Evolutionary conservation across 805 yeast genomes (phyloP).

Genomic region (Tetrapisispora fleetii): DNA sequence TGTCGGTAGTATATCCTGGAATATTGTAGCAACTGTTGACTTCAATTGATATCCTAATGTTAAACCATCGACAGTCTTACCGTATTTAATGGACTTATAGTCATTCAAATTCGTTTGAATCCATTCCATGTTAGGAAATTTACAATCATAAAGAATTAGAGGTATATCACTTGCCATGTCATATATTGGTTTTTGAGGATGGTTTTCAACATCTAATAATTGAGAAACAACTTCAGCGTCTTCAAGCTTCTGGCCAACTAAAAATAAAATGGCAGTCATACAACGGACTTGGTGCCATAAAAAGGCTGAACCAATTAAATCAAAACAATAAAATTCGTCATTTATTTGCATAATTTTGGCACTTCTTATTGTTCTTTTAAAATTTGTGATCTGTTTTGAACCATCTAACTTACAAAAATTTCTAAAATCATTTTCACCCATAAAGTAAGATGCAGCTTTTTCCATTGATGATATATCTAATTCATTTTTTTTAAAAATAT

Average conservation of each 20-base stretch:
- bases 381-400: slow-evolving; percentile 81
- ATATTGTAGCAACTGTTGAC: slow-evolving; percentile 40
- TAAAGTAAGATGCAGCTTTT: slow-evolving; percentile 45
- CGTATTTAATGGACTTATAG: slow-evolving; percentile 34
- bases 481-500: slow-evolving; percentile 47
- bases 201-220: slow-evolving; percentile 45
- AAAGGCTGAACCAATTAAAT: slow-evolving; percentile 80
- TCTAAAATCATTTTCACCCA: slow-evolving; percentile 83
- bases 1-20: slow-evolving; percentile 33
- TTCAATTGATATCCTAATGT: slow-evolving; percentile 52
- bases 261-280: slow-evolving; percentile 75
- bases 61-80: slow-evolving; percentile 37
- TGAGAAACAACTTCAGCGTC: slow-evolving; percentile 44
- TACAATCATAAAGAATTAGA: slow-evolving; percentile 76
- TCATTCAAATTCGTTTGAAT: slow-evolving; percentile 20
- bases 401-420: slow-evolving; percentile 94
- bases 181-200: slow-evolving; percentile 66
- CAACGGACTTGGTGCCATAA: slow-evolving; percentile 97
- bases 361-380: slow-evolving; percentile 48
- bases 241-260: slow-evolving; percentile 75
- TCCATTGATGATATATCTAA: slow-evolving; percentile 61
- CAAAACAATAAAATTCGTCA: slow-evolving; percentile 53
- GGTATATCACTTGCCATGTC: slow-evolving; percentile 90
- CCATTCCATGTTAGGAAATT: slow-evolving; percentile 68
- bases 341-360: slow-evolving; percentile 37